These are phyloP conservation scores for Talaromyces sp. DNA, from an alignment of 2,329 filamentous ascomycete genomes.

Conservation along the genomic window DNA sequence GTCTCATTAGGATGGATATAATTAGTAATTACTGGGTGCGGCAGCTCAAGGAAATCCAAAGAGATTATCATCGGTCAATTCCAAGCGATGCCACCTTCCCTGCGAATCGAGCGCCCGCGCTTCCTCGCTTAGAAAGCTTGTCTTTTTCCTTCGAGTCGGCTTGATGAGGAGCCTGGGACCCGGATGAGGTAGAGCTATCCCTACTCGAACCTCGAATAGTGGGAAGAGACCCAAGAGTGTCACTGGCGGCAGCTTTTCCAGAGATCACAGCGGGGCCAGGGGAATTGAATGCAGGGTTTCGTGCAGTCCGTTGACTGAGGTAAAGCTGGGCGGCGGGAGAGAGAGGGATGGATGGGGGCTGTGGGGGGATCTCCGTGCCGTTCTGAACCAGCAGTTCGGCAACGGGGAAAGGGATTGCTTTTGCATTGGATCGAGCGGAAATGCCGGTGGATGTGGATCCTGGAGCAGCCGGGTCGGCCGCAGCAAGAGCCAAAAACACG, in stretches of 20 bases:
- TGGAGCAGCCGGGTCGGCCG: constrained; percentile 86
- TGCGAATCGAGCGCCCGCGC: constrained; percentile 71
- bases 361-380: constrained; percentile 79
- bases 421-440: constrained; percentile 32
- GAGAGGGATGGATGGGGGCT: constrained; percentile 79
- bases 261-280: constrained; percentile 48
- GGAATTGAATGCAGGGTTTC: constrained; percentile 28
- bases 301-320: constrained; percentile 70
- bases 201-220: constrained; percentile 44
- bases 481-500: constrained; percentile 86
- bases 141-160: constrained; percentile 61
- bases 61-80: constrained; percentile 43
- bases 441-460: constrained; percentile 44
- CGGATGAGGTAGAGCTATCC: constrained; percentile 25
- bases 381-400: constrained; percentile 93
- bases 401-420: constrained; percentile 73
- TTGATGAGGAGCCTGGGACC: constrained; percentile 33
- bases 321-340: constrained; percentile 80
- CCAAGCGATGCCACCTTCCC: constrained; percentile 50
- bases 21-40: constrained; percentile 15
- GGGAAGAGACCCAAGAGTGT: constrained; percentile 66
- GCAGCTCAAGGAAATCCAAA: not conserved
- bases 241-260: constrained; percentile 44
- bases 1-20: constrained; percentile 27
- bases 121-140: constrained; percentile 76